Evolutionary conservation across 2,329 filamentous ascomycete species (phyloP).

Genomic region (Hypomyces perniciosus): DNA sequence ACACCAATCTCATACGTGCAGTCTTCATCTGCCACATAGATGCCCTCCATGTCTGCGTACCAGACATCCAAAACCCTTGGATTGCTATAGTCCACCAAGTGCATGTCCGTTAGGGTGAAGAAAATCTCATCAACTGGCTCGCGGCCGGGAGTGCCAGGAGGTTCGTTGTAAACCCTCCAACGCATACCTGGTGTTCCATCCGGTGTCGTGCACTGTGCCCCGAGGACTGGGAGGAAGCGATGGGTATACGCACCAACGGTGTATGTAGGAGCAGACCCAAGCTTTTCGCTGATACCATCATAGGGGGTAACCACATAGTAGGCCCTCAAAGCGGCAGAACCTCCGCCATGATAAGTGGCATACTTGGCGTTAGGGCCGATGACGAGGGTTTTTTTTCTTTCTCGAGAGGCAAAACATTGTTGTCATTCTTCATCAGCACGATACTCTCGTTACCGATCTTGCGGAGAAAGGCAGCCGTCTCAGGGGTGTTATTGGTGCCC

Average conservation of each 20-base stretch:
- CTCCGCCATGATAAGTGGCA: slow-evolving; percentile 56
- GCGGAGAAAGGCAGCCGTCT: slow-evolving; percentile 59
- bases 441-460: slow-evolving; percentile 62
- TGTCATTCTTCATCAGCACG: slow-evolving; percentile 68
- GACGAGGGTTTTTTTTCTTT: slow-evolving; percentile 56
- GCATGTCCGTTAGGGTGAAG: slow-evolving; percentile 43
- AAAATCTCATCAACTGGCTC: slow-evolving; percentile 45
- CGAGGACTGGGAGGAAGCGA: slow-evolving; percentile 56
- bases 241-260: slow-evolving; percentile 59
- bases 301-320: slow-evolving; percentile 69
- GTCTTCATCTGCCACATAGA: slow-evolving; percentile 53
- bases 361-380: slow-evolving; percentile 54
- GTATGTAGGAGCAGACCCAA: slow-evolving; percentile 40
- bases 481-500: slow-evolving; percentile 49
- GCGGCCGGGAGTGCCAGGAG: slow-evolving; percentile 41
- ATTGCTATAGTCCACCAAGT: slow-evolving; percentile 46
- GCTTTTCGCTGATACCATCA: slow-evolving; percentile 58
- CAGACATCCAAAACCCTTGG: slow-evolving; percentile 48
- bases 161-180: slow-evolving; percentile 58
- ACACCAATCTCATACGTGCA: slow-evolving; percentile 60
- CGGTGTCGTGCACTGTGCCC: slow-evolving; percentile 43
- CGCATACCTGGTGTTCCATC: slow-evolving; percentile 52
- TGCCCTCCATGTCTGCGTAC: slow-evolving; percentile 57
- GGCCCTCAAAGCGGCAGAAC: slow-evolving; percentile 53
- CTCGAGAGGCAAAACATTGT: slow-evolving; percentile 54